Conservation (phyloP, 495 filamentous ascomycete genomes). For the Annulohypoxylon nitens region DNA sequence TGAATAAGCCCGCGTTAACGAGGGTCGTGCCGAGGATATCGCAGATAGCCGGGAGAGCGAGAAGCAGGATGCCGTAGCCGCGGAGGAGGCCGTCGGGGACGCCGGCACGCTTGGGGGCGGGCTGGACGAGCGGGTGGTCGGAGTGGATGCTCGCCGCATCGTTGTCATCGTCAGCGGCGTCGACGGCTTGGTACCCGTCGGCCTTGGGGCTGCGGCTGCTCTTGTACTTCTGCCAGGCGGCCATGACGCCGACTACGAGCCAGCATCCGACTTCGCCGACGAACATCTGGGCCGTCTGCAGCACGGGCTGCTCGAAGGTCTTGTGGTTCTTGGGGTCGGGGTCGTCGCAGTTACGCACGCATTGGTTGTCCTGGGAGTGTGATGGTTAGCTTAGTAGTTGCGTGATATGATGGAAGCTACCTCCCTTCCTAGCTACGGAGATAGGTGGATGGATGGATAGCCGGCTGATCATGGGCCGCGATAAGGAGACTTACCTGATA, state of each 20-base stretch:
- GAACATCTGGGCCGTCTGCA: slow-evolving; percentile 97
- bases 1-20: slow-evolving; percentile 94
- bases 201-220: slow-evolving; percentile 56
- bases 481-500: slow-evolving; percentile 76
- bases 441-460: not conserved
- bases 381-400: slow-evolving; percentile 15
- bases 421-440: not conserved
- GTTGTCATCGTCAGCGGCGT: slow-evolving; percentile 53
- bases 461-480: not conserved
- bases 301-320: slow-evolving; percentile 92
- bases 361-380: slow-evolving; percentile 85
- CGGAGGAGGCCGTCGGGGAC: slow-evolving; percentile 67
- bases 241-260: slow-evolving; percentile 79
- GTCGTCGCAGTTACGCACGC: slow-evolving; percentile 88
- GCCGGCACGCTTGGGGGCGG: slow-evolving; percentile 58
- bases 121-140: slow-evolving; percentile 59
- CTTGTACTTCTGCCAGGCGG: slow-evolving; percentile 71
- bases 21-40: slow-evolving; percentile 95
- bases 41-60: slow-evolving; percentile 90
- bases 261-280: slow-evolving; percentile 93
- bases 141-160: slow-evolving; percentile 62
- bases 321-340: slow-evolving; percentile 74
- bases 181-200: slow-evolving; percentile 75
- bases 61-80: slow-evolving; percentile 79
- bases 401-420: not conserved